Percentiles rank a stretch among this genome's conserved stretches.
phyloP scores from a whole-genome alignment of 352 stramenopile species.

The Phytophthora idaei region DNA sequence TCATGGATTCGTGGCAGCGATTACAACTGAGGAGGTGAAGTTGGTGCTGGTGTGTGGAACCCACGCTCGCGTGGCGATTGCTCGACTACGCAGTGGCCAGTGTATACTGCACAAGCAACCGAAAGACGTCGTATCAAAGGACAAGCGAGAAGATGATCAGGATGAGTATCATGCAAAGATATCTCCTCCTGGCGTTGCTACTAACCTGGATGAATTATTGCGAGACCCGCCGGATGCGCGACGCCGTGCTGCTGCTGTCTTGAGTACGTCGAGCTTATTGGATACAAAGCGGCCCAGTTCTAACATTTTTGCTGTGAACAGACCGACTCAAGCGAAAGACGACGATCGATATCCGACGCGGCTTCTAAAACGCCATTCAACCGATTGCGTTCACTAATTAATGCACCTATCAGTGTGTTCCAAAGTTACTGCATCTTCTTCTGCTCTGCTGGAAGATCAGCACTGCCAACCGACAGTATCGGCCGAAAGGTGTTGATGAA shows the following conservation, averaged over 20 bases:
- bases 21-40: slow-evolving; percentile 43
- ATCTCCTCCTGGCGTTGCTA: slow-evolving; percentile 1
- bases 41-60: slow-evolving; percentile 64
- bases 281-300: not conserved
- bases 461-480: slow-evolving; percentile 39
- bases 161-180: not conserved
- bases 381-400: no score
- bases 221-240: slow-evolving; percentile 38
- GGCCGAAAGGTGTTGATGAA: slow-evolving; percentile 92
- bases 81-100: slow-evolving; percentile 41
- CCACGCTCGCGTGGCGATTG: slow-evolving; percentile 33
- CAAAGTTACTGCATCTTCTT: slow-evolving; percentile 39
- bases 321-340: slow-evolving; percentile 45
- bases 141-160: slow-evolving; percentile 9
- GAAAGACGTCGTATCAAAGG: not conserved
- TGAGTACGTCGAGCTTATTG: slow-evolving; percentile 28
- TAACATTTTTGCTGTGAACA: slow-evolving; percentile 17
- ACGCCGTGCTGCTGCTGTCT: slow-evolving; percentile 29
- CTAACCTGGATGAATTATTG: slow-evolving; percentile 28
- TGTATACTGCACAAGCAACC: slow-evolving; percentile 50
- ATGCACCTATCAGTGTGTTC: no score
- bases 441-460: slow-evolving; percentile 19
- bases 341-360: slow-evolving; percentile 49
- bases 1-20: slow-evolving; percentile 51
- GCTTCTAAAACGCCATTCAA: slow-evolving; percentile 35